phyloP scores from a whole-genome alignment of 164 flowering plant species.

The Chimonanthus salicifolius region DNA sequence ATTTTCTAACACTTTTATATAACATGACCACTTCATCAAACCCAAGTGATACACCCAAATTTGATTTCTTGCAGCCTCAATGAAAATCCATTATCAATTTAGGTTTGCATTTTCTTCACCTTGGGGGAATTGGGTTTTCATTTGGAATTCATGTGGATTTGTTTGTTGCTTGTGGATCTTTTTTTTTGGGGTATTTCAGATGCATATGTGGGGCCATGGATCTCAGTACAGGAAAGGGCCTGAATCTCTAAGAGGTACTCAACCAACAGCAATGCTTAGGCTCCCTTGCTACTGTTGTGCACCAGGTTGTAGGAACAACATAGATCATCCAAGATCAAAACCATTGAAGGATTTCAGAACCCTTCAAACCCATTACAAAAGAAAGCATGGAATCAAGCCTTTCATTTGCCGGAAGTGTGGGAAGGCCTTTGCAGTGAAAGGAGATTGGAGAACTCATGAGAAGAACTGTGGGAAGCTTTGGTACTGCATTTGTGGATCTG shows the following conservation, averaged over 20 bases:
- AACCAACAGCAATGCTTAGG: slow-evolving; percentile 84
- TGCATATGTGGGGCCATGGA: slow-evolving; percentile 99
- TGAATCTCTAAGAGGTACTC: slow-evolving; percentile 74
- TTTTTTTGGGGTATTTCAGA: slow-evolving; percentile 28
- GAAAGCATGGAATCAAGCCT: slow-evolving; percentile 86
- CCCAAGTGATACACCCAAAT: not conserved
- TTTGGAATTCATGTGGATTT: not conserved
- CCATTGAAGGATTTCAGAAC: slow-evolving; percentile 88
- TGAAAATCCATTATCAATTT: not conserved
- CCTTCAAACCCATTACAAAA: slow-evolving; percentile 86
- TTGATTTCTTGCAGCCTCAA: not conserved
- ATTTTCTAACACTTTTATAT: too few species aligned
- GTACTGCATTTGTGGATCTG: slow-evolving; percentile 88
- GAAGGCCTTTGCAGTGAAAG: slow-evolving; percentile 79
- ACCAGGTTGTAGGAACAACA: slow-evolving; percentile 80
- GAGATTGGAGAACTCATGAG: slow-evolving; percentile 92
- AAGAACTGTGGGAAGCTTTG: slow-evolving; percentile 93
- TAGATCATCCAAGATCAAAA: slow-evolving; percentile 79
- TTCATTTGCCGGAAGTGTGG: slow-evolving; percentile 84
- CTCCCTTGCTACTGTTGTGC: slow-evolving; percentile 90
- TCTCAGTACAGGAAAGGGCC: slow-evolving; percentile 87
- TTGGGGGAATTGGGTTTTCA: not conserved
- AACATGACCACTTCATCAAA: not conserved
- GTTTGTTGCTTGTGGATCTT: not conserved
- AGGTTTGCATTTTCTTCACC: not conserved